These are phyloP conservation scores for Teratosphaeria destructans DNA, from an alignment of 2,329 filamentous ascomycete species.

Conservation along the genomic window DNA sequence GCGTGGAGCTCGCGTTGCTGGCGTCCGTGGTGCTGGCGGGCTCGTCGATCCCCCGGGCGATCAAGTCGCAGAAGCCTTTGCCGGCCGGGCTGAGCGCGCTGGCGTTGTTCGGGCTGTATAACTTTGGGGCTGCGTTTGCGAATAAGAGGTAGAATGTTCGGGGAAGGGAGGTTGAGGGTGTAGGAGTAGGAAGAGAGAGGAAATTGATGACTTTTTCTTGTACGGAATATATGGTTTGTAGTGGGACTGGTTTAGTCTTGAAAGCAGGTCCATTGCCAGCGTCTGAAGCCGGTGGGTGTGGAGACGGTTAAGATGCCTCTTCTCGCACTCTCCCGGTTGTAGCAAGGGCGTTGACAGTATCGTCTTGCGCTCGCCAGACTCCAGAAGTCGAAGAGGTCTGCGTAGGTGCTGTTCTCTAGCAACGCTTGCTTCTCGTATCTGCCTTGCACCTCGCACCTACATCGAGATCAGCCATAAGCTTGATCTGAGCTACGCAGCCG, in stretches of 20 bases:
- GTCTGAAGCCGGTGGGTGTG: conserved; percentile 2
- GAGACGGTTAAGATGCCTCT: conserved; percentile 8
- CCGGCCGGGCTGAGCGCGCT: conserved; percentile 69
- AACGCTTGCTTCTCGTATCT: conserved; percentile 4
- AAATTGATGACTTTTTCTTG: neutral
- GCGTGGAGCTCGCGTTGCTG: conserved; percentile 77
- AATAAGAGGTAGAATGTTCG: conserved; percentile 5
- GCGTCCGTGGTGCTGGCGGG: conserved; percentile 79
- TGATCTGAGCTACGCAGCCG: too few relatives aligned
- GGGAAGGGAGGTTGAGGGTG: neutral
- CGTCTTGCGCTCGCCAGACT: conserved; percentile 10
- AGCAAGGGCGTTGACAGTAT: conserved; percentile 6
- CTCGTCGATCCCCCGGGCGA: conserved; percentile 73
- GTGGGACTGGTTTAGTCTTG: neutral
- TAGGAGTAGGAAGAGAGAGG: neutral
- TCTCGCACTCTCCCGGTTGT: neutral
- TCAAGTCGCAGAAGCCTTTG: conserved; percentile 74
- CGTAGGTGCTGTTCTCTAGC: conserved; percentile 2
- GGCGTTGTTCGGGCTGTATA: conserved; percentile 65
- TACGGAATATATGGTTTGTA: neutral
- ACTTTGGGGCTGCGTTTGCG: conserved; percentile 63
- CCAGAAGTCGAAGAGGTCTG: conserved; percentile 7
- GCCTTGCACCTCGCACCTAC: conserved; percentile 1
- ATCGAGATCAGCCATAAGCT: neutral
- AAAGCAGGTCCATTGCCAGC: conserved; percentile 8